A percentile compares a stretch with the other conserved stretches of the same genome.
These are phyloP conservation scores for Silybum marianum DNA, from an alignment of 129 eudicot species.

Conservation along the genomic window DNA sequence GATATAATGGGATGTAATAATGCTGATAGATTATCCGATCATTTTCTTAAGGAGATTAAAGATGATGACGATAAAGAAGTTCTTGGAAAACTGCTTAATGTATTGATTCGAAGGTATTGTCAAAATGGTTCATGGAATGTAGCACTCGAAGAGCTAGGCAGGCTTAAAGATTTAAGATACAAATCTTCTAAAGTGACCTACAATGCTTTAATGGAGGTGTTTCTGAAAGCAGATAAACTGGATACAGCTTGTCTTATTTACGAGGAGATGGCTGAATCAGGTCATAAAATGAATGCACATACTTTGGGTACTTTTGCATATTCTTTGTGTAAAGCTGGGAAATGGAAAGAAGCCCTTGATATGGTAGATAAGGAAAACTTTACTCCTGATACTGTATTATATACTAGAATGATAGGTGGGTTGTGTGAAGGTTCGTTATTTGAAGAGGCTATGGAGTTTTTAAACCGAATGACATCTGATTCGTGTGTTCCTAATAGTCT, in stretches of 20 bases:
- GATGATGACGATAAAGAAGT: constrained; percentile 62
- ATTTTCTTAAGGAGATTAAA: constrained; percentile 55
- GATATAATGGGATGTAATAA: constrained; percentile 49
- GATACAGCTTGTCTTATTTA: constrained; percentile 63
- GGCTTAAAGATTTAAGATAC: constrained; percentile 83
- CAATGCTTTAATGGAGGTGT: constrained; percentile 68
- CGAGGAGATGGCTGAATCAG: constrained; percentile 63
- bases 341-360: constrained; percentile 76
- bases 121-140: constrained; percentile 63
- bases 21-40: constrained; percentile 37
- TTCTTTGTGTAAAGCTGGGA: constrained; percentile 67
- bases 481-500: constrained; percentile 76
- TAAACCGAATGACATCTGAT: constrained; percentile 68
- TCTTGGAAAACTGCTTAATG: constrained; percentile 70
- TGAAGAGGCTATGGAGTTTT: constrained; percentile 92
- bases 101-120: constrained; percentile 66
- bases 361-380: constrained; percentile 65
- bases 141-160: constrained; percentile 86
- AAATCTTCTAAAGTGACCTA: constrained; percentile 72
- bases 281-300: constrained; percentile 60
- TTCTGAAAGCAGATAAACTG: constrained; percentile 57
- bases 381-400: constrained; percentile 65
- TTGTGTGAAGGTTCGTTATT: constrained; percentile 89
- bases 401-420: constrained; percentile 83
- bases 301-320: constrained; percentile 61